Evolutionary conservation across 148 eudicot genomes (phyloP).

Genomic region (Rhododendron griersonianum): DNA sequence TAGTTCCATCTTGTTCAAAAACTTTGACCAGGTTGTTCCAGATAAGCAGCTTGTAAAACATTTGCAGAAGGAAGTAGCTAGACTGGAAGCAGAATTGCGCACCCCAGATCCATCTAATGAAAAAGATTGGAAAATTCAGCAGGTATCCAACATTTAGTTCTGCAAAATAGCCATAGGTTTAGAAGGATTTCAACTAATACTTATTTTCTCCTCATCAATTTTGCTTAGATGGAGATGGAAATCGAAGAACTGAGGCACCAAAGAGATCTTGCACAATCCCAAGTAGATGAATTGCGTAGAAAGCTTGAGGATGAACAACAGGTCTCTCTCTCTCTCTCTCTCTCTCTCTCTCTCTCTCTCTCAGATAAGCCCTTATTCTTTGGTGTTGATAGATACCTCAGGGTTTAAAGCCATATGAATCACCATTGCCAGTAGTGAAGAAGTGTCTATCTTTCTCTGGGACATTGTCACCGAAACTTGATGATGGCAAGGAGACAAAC

Average conservation of each 20-base stretch:
- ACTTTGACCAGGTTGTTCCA: conserved; percentile 62
- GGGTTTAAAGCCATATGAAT: conserved; percentile 39
- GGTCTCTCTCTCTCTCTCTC: conserved; percentile 18
- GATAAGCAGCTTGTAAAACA: conserved; percentile 92
- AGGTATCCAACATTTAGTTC: conserved; percentile 28
- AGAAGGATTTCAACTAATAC: neutral
- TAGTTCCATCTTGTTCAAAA: neutral
- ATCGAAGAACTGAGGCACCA: conserved; percentile 82
- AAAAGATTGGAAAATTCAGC: conserved; percentile 66
- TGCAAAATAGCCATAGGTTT: neutral
- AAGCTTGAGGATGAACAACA: conserved; percentile 62
- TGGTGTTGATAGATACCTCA: conserved; percentile 13
- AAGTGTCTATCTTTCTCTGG: conserved; percentile 83
- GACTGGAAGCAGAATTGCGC: conserved; percentile 81
- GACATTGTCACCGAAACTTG: conserved; percentile 36
- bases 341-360: neutral
- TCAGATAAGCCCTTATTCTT: neutral
- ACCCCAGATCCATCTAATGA: conserved; percentile 75
- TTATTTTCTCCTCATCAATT: neutral
- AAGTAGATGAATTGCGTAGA: conserved; percentile 69
- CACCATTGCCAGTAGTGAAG: conserved; percentile 54
- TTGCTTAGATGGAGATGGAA: conserved; percentile 74
- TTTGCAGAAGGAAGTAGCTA: conserved; percentile 92
- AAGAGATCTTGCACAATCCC: conserved; percentile 78
- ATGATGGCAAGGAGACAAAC: conserved; percentile 45